A percentile compares a stretch with the other conserved stretches of the same genome.
Conservation (phyloP, 495 filamentous ascomycete genomes). For the Xylaria scruposa region DNA sequence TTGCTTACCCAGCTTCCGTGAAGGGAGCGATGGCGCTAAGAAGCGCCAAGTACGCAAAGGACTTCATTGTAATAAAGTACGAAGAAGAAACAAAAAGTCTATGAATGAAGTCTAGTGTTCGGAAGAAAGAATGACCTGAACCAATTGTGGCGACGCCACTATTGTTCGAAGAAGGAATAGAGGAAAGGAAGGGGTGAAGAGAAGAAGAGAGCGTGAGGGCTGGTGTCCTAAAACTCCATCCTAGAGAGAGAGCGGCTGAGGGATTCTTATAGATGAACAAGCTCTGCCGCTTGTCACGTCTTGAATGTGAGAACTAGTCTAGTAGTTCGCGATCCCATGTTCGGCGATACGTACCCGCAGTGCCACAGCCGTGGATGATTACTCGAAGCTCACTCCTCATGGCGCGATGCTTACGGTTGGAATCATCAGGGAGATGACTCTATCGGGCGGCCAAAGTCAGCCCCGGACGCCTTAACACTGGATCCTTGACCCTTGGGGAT, state of each 20-base stretch:
- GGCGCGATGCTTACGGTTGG: conserved; percentile 25
- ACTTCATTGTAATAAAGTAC: conserved; percentile 22
- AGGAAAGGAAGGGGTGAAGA: conserved; percentile 11
- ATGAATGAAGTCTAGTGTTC: conserved; percentile 11
- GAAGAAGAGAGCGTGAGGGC: conserved; percentile 24
- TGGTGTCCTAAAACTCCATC: conserved; percentile 10
- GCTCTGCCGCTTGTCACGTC: conserved; percentile 2
- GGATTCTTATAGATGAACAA: conserved; percentile 19
- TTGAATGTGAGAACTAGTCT: not conserved
- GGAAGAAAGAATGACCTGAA: conserved; percentile 17
- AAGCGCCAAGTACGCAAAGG: conserved; percentile 27
- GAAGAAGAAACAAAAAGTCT: conserved; percentile 17
- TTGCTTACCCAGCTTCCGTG: conserved; percentile 23
- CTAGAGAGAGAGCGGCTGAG: conserved; percentile 9
- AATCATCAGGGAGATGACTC: conserved; percentile 1
- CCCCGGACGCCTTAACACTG: not conserved
- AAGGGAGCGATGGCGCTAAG: conserved; percentile 25
- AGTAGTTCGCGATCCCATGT: conserved; percentile 15
- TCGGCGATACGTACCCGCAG: conserved; percentile 1
- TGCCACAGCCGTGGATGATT: conserved; percentile 16
- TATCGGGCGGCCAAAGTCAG: conserved; percentile 11
- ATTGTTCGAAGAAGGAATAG: conserved; percentile 2
- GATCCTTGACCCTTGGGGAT: conserved; percentile 10
- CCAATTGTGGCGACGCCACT: conserved; percentile 14
- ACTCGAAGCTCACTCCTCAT: conserved; percentile 27